Percentiles rank a stretch among this genome's conserved stretches.
Conservation (phyloP, 2,329 filamentous ascomycete species). For the Phyllosticta paracitricarpa region DNA sequence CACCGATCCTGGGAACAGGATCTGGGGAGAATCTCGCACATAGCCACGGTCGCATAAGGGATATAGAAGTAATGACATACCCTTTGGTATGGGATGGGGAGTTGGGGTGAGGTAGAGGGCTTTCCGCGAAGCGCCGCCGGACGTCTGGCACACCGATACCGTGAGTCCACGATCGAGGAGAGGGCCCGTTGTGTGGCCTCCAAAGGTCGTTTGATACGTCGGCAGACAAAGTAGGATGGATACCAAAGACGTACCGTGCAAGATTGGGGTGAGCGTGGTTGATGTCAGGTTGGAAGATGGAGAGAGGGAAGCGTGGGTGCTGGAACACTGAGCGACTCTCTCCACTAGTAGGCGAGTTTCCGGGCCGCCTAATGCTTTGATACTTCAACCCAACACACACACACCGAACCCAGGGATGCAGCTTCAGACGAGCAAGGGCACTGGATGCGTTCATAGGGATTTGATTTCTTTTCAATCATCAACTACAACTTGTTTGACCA, state of each 20-base stretch:
- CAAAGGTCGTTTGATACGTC: background rate
- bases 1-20: background rate
- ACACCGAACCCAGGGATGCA: constrained; percentile 5
- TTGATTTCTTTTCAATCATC: constrained; percentile 5
- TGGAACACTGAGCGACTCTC: constrained; percentile 9
- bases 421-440: constrained; percentile 3
- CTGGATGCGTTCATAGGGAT: constrained; percentile 3
- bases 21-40: constrained; percentile 15
- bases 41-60: constrained; percentile 22
- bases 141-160: constrained; percentile 15
- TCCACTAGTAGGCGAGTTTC: constrained; percentile 8
- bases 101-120: constrained; percentile 20
- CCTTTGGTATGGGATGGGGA: constrained; percentile 18
- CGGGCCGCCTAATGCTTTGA: constrained; percentile 6
- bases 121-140: constrained; percentile 26
- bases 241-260: background rate
- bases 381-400: constrained; percentile 10
- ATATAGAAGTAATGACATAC: constrained; percentile 23
- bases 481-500: background rate
- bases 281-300: constrained; percentile 10
- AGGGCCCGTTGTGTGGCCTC: background rate
- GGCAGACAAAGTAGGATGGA: constrained; percentile 1
- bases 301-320: constrained; percentile 3
- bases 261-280: background rate
- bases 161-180: constrained; percentile 8